phyloP scores from a whole-genome alignment of 371 early-diverging fungal species.

The Mucor sp. region DNA sequence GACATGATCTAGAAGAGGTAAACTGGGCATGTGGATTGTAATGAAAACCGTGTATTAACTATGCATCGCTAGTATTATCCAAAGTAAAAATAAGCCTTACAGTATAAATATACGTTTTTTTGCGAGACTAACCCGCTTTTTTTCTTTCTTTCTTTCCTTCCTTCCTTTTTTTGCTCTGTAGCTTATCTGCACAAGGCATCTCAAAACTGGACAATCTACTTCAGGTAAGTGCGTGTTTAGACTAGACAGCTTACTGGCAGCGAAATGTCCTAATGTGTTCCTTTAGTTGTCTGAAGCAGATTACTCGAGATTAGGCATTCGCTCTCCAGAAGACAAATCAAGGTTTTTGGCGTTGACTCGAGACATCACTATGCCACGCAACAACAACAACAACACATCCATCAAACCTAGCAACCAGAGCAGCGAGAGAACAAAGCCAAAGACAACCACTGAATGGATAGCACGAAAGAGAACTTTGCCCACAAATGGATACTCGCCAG shows the following conservation, averaged over 20 bases:
- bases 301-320: conserved; percentile 19
- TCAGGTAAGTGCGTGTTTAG: conserved; percentile 11
- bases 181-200: conserved; percentile 20
- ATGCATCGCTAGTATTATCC: conserved; percentile 23
- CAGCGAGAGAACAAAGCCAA: background rate
- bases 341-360: conserved; percentile 1
- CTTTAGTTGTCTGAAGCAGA: conserved; percentile 20
- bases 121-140: background rate
- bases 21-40: background rate
- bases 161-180: background rate
- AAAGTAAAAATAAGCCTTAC: conserved; percentile 4
- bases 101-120: background rate
- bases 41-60: background rate
- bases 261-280: background rate
- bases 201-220: conserved; percentile 12
- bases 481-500: background rate
- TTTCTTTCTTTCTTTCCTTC: background rate
- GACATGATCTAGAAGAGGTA: conserved; percentile 23
- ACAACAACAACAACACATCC: background rate
- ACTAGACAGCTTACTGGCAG: background rate
- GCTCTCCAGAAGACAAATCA: conserved; percentile 18
- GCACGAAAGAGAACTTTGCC: conserved; percentile 5
- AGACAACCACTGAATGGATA: background rate
- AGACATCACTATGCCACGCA: background rate
- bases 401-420: background rate